Percentiles rank a stretch among this genome's conserved stretches.
phyloP scores from a whole-genome alignment of 2,329 filamentous ascomycete species.

The Ascosphaera pollenicola region DNA sequence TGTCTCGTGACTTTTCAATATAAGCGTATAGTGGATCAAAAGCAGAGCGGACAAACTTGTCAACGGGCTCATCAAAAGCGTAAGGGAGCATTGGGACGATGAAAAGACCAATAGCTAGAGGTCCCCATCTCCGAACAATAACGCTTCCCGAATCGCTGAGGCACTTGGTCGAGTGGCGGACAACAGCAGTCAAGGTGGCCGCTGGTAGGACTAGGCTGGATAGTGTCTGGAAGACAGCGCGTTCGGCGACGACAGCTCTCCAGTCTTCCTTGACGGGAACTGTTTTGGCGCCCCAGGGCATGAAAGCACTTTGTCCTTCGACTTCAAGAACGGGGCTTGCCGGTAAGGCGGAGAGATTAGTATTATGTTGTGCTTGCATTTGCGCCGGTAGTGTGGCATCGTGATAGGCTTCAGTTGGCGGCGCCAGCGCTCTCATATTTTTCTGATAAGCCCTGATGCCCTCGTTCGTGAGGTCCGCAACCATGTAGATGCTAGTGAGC shows the following conservation, averaged over 20 bases:
- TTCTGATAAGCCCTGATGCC: slow-evolving; percentile 86
- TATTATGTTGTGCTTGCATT: slow-evolving; percentile 1
- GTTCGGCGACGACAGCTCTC: slow-evolving; percentile 71
- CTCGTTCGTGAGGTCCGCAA: slow-evolving; percentile 78
- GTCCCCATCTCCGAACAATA: slow-evolving; percentile 59
- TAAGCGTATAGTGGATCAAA: no score
- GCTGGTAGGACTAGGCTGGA: slow-evolving; percentile 89
- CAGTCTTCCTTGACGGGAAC: slow-evolving; percentile 71
- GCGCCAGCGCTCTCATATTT: slow-evolving; percentile 57
- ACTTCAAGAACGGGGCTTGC: slow-evolving; percentile 9
- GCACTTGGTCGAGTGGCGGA: slow-evolving; percentile 70
- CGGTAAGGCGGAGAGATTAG: slow-evolving; percentile 4
- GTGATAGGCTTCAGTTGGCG: slow-evolving; percentile 31
- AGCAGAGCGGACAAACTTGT: slow-evolving; percentile 15
- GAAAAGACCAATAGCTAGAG: slow-evolving; percentile 58
- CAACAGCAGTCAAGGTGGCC: slow-evolving; percentile 82
- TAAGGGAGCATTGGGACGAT: slow-evolving; percentile 66
- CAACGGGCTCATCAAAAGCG: slow-evolving; percentile 80
- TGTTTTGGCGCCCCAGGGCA: slow-evolving; percentile 20
- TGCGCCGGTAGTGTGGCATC: slow-evolving; percentile 10
- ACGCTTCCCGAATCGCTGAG: slow-evolving; percentile 63
- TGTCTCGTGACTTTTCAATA: no score
- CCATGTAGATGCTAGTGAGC: slow-evolving; percentile 76
- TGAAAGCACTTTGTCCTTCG: slow-evolving; percentile 8
- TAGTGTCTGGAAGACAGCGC: slow-evolving; percentile 72